Conservation (phyloP, 129 eudicot genomes). For the Rutidosis leptorrhynchoides region DNA sequence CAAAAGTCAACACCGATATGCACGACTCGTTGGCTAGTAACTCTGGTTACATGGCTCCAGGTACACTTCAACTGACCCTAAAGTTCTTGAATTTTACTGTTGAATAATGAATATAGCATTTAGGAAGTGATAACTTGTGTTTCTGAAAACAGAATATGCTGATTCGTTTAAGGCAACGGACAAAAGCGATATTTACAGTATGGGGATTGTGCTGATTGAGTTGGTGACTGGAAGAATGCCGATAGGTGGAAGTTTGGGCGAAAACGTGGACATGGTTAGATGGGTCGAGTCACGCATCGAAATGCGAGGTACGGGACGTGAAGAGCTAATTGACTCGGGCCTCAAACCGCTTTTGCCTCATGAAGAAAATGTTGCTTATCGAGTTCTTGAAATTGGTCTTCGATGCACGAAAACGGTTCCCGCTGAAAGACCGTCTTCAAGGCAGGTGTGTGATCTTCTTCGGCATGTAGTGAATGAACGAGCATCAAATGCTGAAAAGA, state of each 20-base stretch:
- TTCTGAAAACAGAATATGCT: constrained; percentile 63
- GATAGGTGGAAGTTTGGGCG: constrained; percentile 77
- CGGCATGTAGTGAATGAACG: constrained; percentile 54
- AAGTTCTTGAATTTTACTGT: too few relatives aligned
- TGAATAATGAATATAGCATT: not conserved
- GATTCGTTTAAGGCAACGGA: constrained; percentile 81
- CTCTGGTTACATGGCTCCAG: constrained; percentile 97
- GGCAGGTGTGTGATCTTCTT: constrained; percentile 62
- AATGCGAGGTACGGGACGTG: constrained; percentile 47
- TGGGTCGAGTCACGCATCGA: constrained; percentile 75
- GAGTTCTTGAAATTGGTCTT: constrained; percentile 75
- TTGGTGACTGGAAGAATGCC: constrained; percentile 91
- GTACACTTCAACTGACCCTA: constrained; percentile 25
- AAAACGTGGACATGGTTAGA: constrained; percentile 81
- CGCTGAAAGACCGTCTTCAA: constrained; percentile 77
- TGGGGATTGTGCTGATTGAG: constrained; percentile 95
- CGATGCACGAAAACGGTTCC: constrained; percentile 90
- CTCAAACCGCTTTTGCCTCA: constrained; percentile 58
- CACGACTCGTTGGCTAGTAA: constrained; percentile 61
- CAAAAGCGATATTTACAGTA: constrained; percentile 90
- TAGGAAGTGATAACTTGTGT: constrained; percentile 3
- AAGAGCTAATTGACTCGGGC: constrained; percentile 61
- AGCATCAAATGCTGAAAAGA: constrained; percentile 42
- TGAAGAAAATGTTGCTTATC: constrained; percentile 64
- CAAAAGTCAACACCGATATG: constrained; percentile 58